Conservation (phyloP, 129 eudicot genomes). For the Mikania micrantha region DNA sequence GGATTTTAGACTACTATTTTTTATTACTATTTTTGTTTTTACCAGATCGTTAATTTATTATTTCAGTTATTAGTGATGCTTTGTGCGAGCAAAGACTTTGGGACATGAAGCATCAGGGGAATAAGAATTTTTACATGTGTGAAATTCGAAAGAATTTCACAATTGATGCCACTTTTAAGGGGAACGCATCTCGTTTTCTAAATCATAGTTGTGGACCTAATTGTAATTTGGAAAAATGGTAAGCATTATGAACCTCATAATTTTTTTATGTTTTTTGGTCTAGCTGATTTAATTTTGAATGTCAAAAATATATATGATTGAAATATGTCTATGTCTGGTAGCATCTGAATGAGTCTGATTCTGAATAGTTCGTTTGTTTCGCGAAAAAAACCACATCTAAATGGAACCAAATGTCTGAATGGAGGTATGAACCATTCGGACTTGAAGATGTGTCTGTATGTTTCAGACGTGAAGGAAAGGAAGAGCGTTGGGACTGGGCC, state of each 20-base stretch:
- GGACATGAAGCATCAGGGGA: conserved; percentile 67
- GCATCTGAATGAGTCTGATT: too few relatives aligned
- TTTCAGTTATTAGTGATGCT: conserved; percentile 80
- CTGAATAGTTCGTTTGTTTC: too few relatives aligned
- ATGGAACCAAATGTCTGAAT: too few relatives aligned
- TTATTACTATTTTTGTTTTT: conserved; percentile 1
- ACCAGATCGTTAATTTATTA: neutral
- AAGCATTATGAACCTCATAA: conserved; percentile 16
- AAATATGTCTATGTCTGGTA: neutral
- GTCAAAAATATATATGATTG: neutral
- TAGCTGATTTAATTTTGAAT: neutral
- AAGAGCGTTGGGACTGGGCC: too few relatives aligned
- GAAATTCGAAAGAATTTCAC: conserved; percentile 79
- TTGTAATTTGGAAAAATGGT: conserved; percentile 92
- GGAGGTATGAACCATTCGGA: too few relatives aligned
- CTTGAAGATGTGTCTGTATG: too few relatives aligned
- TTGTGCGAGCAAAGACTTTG: conserved; percentile 76
- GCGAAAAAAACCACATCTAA: too few relatives aligned
- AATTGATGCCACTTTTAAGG: conserved; percentile 88
- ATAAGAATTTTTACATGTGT: conserved; percentile 75
- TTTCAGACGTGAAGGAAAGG: too few relatives aligned
- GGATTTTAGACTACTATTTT: neutral
- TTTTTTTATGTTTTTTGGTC: neutral
- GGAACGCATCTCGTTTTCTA: conserved; percentile 76
- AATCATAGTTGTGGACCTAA: conserved; percentile 96